Base-by-base conservation (phyloP, 805 yeast genomes). In the Metschnikowia orientalis region DNA sequence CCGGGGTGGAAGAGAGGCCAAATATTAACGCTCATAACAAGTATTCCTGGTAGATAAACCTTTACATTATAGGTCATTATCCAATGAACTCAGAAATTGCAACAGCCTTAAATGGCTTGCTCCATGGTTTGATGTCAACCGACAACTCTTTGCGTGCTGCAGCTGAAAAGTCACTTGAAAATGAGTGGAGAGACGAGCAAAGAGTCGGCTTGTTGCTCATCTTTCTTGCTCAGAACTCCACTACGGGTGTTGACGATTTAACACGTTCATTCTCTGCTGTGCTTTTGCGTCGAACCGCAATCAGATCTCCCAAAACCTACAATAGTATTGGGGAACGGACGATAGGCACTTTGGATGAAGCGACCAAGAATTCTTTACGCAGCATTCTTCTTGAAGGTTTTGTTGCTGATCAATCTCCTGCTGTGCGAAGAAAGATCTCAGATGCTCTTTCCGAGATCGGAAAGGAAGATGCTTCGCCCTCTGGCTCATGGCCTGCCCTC, bases 391-490 rank as follows among this genome's bases (percentile, higher is more conserved):
- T 89, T 44, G 72, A 72, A 38, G 97, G 96, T 10, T 86, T 90
- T 49, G 54, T 75, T 3, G 56, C 77, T 8, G 79, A 71, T 39
- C 86, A 81, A 54, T 64, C 82, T n/a, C 77, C 76, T 41, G 76
- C 75, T 42, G 87, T 87, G 19, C 79, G 97, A 54, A 96, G 90
- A 58, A 92, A 90, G 54, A 65, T 92, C 30, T 80, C 96, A 2
- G 98, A 92, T 65, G 95, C 95, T 6, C 81, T 92, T 29, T 85
- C 97, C 1, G 97, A 89, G 59, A 76, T 90, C 28, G 94, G 96
- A 2, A 79, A 80, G 49, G 72, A 67, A 28, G 81, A 77, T 38
- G 79, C 75, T 9, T 49, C 63, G 3, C 67, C 66, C 14, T 13
- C 25, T 6, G 71, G 69, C 4, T 57, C 67, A 4, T 90, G 98